Evolutionary conservation across 73 alveolate species (phyloP).

Genomic region (Tetrahymena borealis): DNA sequence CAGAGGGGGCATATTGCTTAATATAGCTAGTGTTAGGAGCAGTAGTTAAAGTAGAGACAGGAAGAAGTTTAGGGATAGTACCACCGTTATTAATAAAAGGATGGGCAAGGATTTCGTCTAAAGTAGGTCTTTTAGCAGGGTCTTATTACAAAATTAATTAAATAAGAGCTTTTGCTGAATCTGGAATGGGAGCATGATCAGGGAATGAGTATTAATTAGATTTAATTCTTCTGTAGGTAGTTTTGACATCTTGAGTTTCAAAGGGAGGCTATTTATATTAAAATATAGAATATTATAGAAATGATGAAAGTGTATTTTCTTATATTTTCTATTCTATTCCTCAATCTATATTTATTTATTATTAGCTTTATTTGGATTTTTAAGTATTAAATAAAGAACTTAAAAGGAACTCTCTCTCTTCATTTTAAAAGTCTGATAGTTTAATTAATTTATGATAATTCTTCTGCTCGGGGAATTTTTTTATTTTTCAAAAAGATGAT

Average conservation of each 20-base stretch:
- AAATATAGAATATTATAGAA: constrained; percentile 55
- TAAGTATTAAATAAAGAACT: no score
- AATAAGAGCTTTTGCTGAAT: constrained; percentile 78
- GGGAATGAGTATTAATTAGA: constrained; percentile 80
- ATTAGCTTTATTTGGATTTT: no score
- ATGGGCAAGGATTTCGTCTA: constrained; percentile 83
- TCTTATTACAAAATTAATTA: constrained; percentile 68
- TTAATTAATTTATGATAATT: no score
- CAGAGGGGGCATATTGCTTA: background rate
- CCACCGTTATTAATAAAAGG: constrained; percentile 79
- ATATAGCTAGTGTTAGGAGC: constrained; percentile 85
- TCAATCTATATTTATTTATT: no score
- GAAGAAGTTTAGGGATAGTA: constrained; percentile 81
- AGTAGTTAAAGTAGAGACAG: constrained; percentile 81
- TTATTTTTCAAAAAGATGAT: no score
- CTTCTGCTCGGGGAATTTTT: no score
- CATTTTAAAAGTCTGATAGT: no score
- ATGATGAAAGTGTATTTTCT: no score
- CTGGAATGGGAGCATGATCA: constrained; percentile 85
- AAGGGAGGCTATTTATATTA: constrained; percentile 87
- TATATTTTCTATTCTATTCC: no score
- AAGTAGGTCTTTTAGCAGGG: constrained; percentile 87
- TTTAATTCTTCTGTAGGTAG: constrained; percentile 85
- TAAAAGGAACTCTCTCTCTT: no score
- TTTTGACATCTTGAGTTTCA: constrained; percentile 86